phyloP scores from a whole-genome alignment of 306 rosid species.

The Boehmeria nivea region DNA sequence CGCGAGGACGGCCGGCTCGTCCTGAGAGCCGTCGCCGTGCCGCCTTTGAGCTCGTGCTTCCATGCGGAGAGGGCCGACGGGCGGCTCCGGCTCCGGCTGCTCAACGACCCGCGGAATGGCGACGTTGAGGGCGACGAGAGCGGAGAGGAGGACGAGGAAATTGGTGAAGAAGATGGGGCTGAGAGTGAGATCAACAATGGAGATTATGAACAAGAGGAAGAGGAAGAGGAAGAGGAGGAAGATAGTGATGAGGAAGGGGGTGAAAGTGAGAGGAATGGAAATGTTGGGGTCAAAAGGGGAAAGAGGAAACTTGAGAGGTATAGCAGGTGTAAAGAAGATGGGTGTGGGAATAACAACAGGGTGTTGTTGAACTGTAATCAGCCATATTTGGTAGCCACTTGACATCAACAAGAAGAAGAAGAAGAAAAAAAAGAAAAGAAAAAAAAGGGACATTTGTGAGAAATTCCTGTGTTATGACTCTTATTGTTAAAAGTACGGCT shows the following conservation, averaged over 20 bases:
- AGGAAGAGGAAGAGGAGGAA: slow-evolving; percentile 11
- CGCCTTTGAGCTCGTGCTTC: slow-evolving; percentile 33
- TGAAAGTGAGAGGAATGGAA: slow-evolving; percentile 14
- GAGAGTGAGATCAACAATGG: background rate
- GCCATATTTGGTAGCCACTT: slow-evolving; percentile 44
- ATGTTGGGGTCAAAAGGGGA: slow-evolving; percentile 36
- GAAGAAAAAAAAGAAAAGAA: no score
- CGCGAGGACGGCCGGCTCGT: slow-evolving; percentile 71
- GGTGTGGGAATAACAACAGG: slow-evolving; percentile 31
- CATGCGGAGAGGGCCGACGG: slow-evolving; percentile 57
- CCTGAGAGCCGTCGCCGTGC: slow-evolving; percentile 41
- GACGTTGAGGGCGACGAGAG: no score
- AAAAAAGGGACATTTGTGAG: no score
- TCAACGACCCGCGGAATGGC: no score
- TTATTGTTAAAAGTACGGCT: no score
- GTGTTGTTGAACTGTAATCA: slow-evolving; percentile 32
- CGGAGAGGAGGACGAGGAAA: slow-evolving; percentile 8
- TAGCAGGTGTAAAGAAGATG: slow-evolving; percentile 62
- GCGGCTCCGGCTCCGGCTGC: slow-evolving; percentile 49
- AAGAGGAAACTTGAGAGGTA: slow-evolving; percentile 33
- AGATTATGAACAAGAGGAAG: background rate
- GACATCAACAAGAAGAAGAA: background rate
- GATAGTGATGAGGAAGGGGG: background rate
- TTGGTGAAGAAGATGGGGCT: slow-evolving; percentile 8
- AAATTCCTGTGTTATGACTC: no score